phyloP scores from a whole-genome alignment of 352 stramenopile genomes.

The Globisporangium perplexum region DNA sequence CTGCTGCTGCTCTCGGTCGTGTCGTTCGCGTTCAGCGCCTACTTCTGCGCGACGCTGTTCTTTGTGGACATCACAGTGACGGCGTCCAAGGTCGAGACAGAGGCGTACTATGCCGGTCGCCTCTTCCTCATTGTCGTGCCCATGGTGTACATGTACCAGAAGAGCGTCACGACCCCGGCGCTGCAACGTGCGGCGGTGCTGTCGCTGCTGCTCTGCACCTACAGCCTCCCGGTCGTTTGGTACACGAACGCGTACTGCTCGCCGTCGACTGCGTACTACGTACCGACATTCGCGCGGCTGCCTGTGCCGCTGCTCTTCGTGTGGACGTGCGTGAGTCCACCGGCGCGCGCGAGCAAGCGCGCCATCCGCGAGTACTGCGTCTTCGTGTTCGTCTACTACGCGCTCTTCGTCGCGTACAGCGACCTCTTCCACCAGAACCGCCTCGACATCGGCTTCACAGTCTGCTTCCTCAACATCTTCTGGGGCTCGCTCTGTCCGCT shows the following conservation, averaged over 20 bases:
- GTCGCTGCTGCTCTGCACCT: conserved; percentile 38
- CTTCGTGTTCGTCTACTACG: conserved; percentile 41
- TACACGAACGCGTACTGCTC: conserved; percentile 15
- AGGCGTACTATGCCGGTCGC: conserved; percentile 44
- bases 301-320: conserved; percentile 34
- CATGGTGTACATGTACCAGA: conserved; percentile 54
- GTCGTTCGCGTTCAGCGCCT: conserved; percentile 23
- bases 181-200: conserved; percentile 36
- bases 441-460: conserved; percentile 21
- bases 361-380: conserved; percentile 54
- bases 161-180: conserved; percentile 38
- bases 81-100: conserved; percentile 20
- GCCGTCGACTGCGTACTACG: conserved; percentile 24
- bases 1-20: conserved; percentile 44
- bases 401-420: conserved; percentile 29
- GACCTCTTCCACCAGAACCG: conserved; percentile 26
- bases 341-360: conserved; percentile 35
- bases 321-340: conserved; percentile 36
- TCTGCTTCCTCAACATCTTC: conserved; percentile 34
- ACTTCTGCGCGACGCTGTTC: conserved; percentile 19
- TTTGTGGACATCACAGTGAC: conserved; percentile 8
- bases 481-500: conserved; percentile 45
- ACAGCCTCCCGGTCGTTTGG: conserved; percentile 55
- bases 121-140: conserved; percentile 67
- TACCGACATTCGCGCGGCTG: conserved; percentile 26